A percentile compares a stretch with the other conserved stretches of the same genome.
These are phyloP conservation scores for Blastobotrys parvus DNA, from an alignment of 805 yeast genomes.

Conservation along the genomic window DNA sequence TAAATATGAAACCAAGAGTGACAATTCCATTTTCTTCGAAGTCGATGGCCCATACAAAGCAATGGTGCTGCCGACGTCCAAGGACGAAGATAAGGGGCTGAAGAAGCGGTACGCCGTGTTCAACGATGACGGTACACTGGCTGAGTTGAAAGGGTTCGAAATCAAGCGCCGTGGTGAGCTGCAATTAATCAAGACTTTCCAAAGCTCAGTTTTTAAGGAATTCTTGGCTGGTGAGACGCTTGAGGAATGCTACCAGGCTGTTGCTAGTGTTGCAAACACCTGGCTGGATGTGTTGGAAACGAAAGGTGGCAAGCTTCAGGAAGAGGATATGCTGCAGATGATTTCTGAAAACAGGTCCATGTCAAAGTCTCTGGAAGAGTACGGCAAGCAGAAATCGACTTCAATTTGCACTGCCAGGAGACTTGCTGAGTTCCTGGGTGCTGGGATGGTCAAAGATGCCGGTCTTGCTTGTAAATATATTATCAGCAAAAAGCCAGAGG, in stretches of 20 bases:
- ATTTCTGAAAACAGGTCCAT: slow-evolving; percentile 94
- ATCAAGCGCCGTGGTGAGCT: slow-evolving; percentile 94
- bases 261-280: slow-evolving; percentile 86
- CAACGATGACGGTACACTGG: slow-evolving; percentile 86
- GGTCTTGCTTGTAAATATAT: slow-evolving; percentile 94
- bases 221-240: slow-evolving; percentile 79
- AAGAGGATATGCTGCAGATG: slow-evolving; percentile 86
- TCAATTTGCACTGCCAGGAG: slow-evolving; percentile 93
- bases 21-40: slow-evolving; percentile 93
- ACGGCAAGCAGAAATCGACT: slow-evolving; percentile 84
- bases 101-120: slow-evolving; percentile 97
- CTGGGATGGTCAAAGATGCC: slow-evolving; percentile 92
- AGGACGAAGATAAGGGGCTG: slow-evolving; percentile 94
- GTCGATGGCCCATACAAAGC: slow-evolving; percentile 99
- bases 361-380: slow-evolving; percentile 86
- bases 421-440: slow-evolving; percentile 89
- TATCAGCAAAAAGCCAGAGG: slow-evolving; percentile 72
- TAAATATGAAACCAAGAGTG: slow-evolving; percentile 70
- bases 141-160: slow-evolving; percentile 95
- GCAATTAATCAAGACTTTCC: slow-evolving; percentile 87
- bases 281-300: slow-evolving; percentile 93
- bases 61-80: slow-evolving; percentile 93
- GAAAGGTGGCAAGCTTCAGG: slow-evolving; percentile 78
- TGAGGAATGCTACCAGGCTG: slow-evolving; percentile 76
- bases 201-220: slow-evolving; percentile 84